Evolutionary conservation across 2,329 filamentous ascomycete species (phyloP).

Genomic region (Ambrosiella beaveri): DNA sequence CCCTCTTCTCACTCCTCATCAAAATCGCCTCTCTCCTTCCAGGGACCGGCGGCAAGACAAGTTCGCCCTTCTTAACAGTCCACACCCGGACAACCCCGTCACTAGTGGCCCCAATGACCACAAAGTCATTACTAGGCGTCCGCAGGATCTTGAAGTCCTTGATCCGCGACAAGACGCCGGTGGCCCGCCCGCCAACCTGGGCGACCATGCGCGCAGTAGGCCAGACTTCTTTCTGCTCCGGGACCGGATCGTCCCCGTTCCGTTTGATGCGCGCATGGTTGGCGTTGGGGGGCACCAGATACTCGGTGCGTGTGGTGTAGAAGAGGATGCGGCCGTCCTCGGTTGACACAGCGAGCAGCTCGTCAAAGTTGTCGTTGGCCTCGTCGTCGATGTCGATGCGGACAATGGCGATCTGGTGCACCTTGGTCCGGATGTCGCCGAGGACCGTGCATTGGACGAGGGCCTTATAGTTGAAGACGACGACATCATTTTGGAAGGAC

Average conservation of each 20-base stretch:
- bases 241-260: slow-evolving; percentile 16
- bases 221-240: slow-evolving; percentile 27
- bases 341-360: slow-evolving; percentile 59
- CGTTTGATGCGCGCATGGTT: neutral
- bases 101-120: slow-evolving; percentile 62
- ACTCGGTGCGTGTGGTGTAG: slow-evolving; percentile 48
- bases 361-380: slow-evolving; percentile 19
- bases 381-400: slow-evolving; percentile 32
- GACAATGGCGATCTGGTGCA: slow-evolving; percentile 69
- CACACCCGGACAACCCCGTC: slow-evolving; percentile 75
- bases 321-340: slow-evolving; percentile 81
- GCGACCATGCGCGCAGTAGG: slow-evolving; percentile 50
- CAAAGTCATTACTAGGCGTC: slow-evolving; percentile 24
- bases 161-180: slow-evolving; percentile 52
- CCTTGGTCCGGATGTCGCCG: slow-evolving; percentile 52
- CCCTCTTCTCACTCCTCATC: slow-evolving; percentile 15
- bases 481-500: slow-evolving; percentile 67
- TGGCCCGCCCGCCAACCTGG: slow-evolving; percentile 59
- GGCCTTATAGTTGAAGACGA: slow-evolving; percentile 80
- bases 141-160: slow-evolving; percentile 69
- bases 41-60: slow-evolving; percentile 12
- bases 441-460: slow-evolving; percentile 59
- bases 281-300: slow-evolving; percentile 22
- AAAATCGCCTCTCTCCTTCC: slow-evolving; percentile 18
- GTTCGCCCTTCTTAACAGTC: slow-evolving; percentile 32